These are phyloP conservation scores for Scutellaria barbata DNA, from an alignment of 257 asterid species.

Conservation along the genomic window DNA sequence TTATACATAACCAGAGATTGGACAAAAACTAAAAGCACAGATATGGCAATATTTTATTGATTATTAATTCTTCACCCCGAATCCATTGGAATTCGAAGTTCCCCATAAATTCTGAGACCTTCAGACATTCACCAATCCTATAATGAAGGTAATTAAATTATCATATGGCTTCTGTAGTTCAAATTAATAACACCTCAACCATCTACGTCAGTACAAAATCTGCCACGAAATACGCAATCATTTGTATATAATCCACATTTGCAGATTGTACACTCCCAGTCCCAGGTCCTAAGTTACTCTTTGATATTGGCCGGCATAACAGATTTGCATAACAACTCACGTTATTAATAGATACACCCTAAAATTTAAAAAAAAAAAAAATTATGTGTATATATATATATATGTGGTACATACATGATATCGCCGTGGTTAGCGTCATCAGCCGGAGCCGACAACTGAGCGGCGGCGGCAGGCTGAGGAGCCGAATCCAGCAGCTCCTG, in stretches of 20 bases:
- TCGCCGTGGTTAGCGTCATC: slow-evolving; percentile 45
- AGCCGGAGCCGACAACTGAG: slow-evolving; percentile 31
- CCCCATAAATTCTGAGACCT: not conserved
- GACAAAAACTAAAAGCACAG: not conserved
- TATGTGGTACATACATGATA: slow-evolving; percentile 44
- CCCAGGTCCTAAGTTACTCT: not conserved
- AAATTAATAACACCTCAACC: slow-evolving; percentile 19
- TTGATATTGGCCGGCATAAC: not conserved
- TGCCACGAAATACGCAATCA: slow-evolving; percentile 15
- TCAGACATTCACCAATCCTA: slow-evolving; percentile 1
- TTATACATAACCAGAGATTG: not conserved
- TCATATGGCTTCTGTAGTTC: slow-evolving; percentile 17
- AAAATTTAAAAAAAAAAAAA: slow-evolving; percentile 7
- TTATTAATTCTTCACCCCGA: slow-evolving; percentile 12
- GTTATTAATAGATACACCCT: slow-evolving; percentile 2
- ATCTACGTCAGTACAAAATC: slow-evolving; percentile 8
- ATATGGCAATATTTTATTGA: not conserved
- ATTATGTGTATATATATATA: not conserved
- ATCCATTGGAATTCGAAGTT: not conserved
- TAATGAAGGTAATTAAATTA: not conserved
- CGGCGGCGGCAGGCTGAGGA: slow-evolving; percentile 24
- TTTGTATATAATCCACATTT: not conserved
- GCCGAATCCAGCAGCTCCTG: slow-evolving; percentile 37
- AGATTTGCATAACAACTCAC: not conserved
- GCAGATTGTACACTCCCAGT: not conserved